Percentiles rank a stretch among this genome's conserved stretches.
phyloP scores from a whole-genome alignment of 345 rosid genomes.

The Eucalyptus melliodora region DNA sequence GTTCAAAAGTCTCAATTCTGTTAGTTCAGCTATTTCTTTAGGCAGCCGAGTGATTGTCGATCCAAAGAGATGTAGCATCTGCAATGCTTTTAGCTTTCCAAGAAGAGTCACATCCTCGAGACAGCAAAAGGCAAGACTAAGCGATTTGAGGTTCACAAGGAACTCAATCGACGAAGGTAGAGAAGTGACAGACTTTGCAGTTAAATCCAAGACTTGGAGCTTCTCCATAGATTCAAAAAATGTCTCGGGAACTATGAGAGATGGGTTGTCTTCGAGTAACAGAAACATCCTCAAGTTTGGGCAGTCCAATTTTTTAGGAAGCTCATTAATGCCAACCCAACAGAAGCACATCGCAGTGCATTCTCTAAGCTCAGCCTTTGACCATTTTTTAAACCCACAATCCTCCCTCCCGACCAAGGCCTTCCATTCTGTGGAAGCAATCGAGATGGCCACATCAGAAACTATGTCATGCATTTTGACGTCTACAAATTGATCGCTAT shows the following conservation, averaged over 20 bases:
- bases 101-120: neutral
- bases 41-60: slow-evolving; percentile 5
- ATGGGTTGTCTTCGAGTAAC: fast-evolving
- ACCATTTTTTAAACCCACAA: fast-evolving
- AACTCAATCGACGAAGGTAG: neutral
- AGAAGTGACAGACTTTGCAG: neutral
- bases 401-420: neutral
- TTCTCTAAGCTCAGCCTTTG: neutral
- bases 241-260: neutral
- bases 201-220: neutral
- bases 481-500: fast-evolving
- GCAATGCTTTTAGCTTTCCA: neutral
- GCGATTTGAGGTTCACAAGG: neutral
- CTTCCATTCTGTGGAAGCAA: fast-evolving
- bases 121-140: neutral
- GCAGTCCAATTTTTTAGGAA: neutral
- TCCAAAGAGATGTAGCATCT: neutral
- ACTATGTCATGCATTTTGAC: too few species aligned
- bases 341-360: fast-evolving
- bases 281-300: neutral
- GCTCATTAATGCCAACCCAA: fast-evolving
- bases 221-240: neutral
- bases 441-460: fast-evolving
- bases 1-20: neutral
- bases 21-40: neutral